Conservation (phyloP, 148 eudicot species). For the Nepenthes mirabilis region DNA sequence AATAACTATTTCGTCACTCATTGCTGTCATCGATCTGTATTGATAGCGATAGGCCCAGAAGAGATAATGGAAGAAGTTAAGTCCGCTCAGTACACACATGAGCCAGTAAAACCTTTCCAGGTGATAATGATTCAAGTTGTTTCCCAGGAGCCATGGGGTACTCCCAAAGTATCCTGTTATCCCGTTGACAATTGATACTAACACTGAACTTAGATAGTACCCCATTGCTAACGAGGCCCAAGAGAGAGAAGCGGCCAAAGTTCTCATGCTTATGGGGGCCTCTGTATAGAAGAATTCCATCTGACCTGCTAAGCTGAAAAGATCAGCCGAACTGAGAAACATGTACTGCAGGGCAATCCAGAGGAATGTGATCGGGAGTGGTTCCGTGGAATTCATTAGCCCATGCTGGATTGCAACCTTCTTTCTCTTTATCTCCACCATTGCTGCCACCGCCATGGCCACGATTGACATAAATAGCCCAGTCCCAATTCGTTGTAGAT, state of each 20-base stretch:
- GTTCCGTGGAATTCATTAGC: constrained; percentile 34
- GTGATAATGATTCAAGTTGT: constrained; percentile 58
- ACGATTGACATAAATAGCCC: constrained; percentile 58
- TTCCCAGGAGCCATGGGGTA: constrained; percentile 66
- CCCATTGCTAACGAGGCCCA: constrained; percentile 90
- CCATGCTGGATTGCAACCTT: constrained; percentile 32
- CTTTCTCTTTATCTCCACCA: constrained; percentile 56
- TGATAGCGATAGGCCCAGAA: constrained; percentile 55
- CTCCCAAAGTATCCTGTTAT: constrained; percentile 26
- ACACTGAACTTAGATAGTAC: constrained; percentile 69
- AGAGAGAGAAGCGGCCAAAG: constrained; percentile 73
- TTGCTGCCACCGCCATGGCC: constrained; percentile 80
- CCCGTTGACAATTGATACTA: constrained; percentile 47
- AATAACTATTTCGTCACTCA: no score
- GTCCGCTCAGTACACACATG: constrained; percentile 54
- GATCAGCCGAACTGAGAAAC: constrained; percentile 85
- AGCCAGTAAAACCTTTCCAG: constrained; percentile 82
- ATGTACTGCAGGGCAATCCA: constrained; percentile 80
- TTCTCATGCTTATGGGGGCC: constrained; percentile 72
- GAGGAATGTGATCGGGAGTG: constrained; percentile 67
- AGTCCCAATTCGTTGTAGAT: constrained; percentile 64
- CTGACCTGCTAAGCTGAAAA: constrained; percentile 75
- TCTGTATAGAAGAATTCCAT: constrained; percentile 90
- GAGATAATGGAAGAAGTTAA: constrained; percentile 54
- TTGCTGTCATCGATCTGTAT: constrained; percentile 20